Evolutionary conservation across 345 rosid genomes (phyloP).

Genomic region (Nasturtium officinale): DNA sequence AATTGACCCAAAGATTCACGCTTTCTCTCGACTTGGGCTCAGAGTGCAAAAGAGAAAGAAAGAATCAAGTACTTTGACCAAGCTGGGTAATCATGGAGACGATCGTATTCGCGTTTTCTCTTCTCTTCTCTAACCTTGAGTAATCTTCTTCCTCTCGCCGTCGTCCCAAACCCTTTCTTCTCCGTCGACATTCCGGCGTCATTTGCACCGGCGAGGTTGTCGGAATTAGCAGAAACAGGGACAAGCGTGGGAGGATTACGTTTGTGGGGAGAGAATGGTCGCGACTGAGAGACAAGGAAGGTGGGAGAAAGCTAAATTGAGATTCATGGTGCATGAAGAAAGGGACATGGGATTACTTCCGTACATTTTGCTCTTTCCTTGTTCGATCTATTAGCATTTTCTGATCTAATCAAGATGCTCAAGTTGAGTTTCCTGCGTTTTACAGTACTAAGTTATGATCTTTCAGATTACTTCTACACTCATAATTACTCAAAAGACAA

Average conservation of each 20-base stretch:
- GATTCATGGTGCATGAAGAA: constrained; percentile 15
- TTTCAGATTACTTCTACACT: background rate
- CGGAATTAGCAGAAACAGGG: constrained; percentile 27
- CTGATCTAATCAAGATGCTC: background rate
- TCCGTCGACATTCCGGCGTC: constrained; percentile 22
- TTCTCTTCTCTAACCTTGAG: constrained; percentile 82
- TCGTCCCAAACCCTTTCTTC: constrained; percentile 73
- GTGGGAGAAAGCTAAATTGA: constrained; percentile 30
- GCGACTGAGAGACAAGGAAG: constrained; percentile 6
- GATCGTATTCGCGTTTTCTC: constrained; percentile 79
- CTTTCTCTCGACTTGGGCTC: constrained; percentile 21
- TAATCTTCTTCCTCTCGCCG: constrained; percentile 87
- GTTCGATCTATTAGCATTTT: constrained; percentile 14
- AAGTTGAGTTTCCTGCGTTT: background rate
- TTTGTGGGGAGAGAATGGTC: constrained; percentile 22
- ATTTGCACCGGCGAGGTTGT: constrained; percentile 18
- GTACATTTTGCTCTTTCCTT: constrained; percentile 18
- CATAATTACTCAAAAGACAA: too few species aligned
- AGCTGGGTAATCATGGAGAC: constrained; percentile 72
- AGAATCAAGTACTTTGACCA: constrained; percentile 69
- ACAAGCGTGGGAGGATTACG: constrained; percentile 16
- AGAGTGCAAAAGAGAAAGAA: constrained; percentile 8
- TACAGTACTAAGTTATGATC: background rate
- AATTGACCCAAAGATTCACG: background rate
- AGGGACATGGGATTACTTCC: constrained; percentile 1